Evolutionary conservation across 495 filamentous ascomycete genomes (phyloP).

Genomic region (Penicillium waksmanii): DNA sequence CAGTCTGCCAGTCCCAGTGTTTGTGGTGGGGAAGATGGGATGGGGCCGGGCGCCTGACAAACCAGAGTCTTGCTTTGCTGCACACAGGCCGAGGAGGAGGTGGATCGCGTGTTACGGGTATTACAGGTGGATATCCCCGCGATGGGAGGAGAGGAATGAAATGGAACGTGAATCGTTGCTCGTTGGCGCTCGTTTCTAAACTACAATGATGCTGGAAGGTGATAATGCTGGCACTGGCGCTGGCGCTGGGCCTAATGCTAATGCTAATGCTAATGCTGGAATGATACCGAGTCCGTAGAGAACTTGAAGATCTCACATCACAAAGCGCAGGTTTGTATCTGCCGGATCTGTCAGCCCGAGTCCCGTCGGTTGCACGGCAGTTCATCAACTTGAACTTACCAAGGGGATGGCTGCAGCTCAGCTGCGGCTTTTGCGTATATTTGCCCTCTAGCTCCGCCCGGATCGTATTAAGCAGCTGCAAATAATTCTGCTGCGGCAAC

Average conservation of each 20-base stretch:
- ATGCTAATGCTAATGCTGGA: background rate
- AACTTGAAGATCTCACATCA: slow-evolving; percentile 35
- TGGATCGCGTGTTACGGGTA: slow-evolving; percentile 3
- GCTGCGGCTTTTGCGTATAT: slow-evolving; percentile 95
- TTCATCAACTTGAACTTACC: slow-evolving; percentile 56
- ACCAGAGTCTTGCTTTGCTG: slow-evolving; percentile 20
- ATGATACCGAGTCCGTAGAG: background rate
- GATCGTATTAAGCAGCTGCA: slow-evolving; percentile 91
- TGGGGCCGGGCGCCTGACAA: slow-evolving; percentile 16
- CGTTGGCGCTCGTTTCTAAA: slow-evolving; percentile 3
- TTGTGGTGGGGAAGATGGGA: slow-evolving; percentile 2
- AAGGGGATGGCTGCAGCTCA: slow-evolving; percentile 95
- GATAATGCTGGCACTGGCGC: background rate
- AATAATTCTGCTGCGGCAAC: slow-evolving; percentile 94
- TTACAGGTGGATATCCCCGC: slow-evolving; percentile 6
- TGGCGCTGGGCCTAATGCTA: background rate
- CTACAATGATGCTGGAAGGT: background rate
- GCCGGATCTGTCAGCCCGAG: slow-evolving; percentile 24
- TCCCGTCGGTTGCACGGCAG: slow-evolving; percentile 13
- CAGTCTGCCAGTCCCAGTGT: background rate
- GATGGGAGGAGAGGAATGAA: background rate
- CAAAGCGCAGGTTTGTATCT: slow-evolving; percentile 49
- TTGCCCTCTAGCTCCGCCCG: slow-evolving; percentile 87
- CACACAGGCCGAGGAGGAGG: slow-evolving; percentile 18
- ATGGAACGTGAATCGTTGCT: slow-evolving; percentile 9